Evolutionary conservation across 768 basidiomycete species (phyloP).

Genomic region (Cubamyces lactineus): DNA sequence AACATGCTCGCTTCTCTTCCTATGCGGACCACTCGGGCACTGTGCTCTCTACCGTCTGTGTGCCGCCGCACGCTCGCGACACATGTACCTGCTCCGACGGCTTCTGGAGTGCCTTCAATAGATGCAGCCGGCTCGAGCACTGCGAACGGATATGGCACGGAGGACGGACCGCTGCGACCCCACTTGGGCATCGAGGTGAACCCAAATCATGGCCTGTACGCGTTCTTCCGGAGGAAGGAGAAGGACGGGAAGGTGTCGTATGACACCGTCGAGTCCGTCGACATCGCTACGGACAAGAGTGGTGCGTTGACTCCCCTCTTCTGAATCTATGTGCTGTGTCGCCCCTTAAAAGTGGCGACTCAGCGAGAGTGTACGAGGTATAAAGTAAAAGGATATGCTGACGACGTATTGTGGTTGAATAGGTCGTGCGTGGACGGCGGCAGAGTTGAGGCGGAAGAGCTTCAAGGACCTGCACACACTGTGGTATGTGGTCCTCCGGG

Average conservation of each 20-base stretch:
- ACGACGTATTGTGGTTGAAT: background rate
- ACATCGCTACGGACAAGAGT: slow-evolving; percentile 36
- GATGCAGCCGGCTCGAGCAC: background rate
- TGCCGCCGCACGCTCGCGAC: slow-evolving; percentile 20
- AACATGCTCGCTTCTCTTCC: slow-evolving; percentile 11
- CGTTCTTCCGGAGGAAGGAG: slow-evolving; percentile 69
- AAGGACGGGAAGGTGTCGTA: slow-evolving; percentile 54
- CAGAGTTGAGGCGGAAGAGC: slow-evolving; percentile 86
- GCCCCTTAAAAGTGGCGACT: too few species aligned
- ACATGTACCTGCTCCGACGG: slow-evolving; percentile 6
- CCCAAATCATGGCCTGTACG: slow-evolving; percentile 75
- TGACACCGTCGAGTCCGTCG: slow-evolving; percentile 47
- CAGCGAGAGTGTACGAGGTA: too few species aligned
- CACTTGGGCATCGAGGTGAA: slow-evolving; percentile 48
- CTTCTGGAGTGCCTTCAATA: slow-evolving; percentile 4
- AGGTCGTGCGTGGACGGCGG: slow-evolving; percentile 85
- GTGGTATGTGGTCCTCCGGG: slow-evolving; percentile 90
- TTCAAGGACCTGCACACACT: slow-evolving; percentile 93
- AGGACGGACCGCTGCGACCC: slow-evolving; percentile 42
- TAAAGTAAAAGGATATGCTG: background rate
- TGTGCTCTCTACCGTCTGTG: background rate
- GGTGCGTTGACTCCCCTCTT: slow-evolving; percentile 35
- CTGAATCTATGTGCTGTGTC: background rate
- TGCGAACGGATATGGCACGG: background rate
- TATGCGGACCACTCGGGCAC: slow-evolving; percentile 6